Evolutionary conservation across 495 filamentous ascomycete species (phyloP).

Genomic region (Evansstolkia leycettana): DNA sequence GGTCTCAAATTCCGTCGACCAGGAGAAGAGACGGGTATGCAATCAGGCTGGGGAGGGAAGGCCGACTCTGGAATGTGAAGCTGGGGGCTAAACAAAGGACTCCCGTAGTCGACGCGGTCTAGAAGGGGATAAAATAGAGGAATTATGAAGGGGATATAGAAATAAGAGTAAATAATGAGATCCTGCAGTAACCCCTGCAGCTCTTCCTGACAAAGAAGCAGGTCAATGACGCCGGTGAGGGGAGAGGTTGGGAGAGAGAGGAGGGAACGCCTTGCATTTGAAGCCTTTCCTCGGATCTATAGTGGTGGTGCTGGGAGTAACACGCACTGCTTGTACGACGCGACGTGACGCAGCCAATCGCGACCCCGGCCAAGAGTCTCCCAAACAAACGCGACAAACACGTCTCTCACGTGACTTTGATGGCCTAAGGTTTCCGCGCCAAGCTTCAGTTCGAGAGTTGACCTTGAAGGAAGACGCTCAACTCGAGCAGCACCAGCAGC

Average conservation of each 20-base stretch:
- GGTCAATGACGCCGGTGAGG: neutral
- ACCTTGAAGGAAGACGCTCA: too few relatives aligned
- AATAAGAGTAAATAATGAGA: neutral
- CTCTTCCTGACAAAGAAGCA: neutral
- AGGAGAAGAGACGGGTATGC: neutral
- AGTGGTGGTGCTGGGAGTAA: too few relatives aligned
- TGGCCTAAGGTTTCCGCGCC: too few relatives aligned
- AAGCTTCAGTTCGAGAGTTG: too few relatives aligned
- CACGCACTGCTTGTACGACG: conserved; percentile 26
- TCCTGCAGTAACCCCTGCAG: neutral
- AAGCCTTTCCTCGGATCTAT: too few relatives aligned
- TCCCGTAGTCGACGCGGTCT: neutral
- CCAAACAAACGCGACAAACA: conserved; percentile 11
- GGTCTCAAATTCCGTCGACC: too few relatives aligned
- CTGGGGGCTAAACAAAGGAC: too few relatives aligned
- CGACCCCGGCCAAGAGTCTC: conserved; percentile 7
- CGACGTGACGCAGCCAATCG: conserved; percentile 38
- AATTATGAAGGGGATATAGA: neutral
- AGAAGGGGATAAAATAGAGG: too few relatives aligned
- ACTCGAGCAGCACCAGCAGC: too few relatives aligned
- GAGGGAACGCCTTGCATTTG: conserved; percentile 31
- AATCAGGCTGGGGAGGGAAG: neutral
- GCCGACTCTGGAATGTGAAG: neutral
- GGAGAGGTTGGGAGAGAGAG: conserved; percentile 3
- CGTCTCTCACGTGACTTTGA: too few relatives aligned